Evolutionary conservation across 164 flowering plant genomes (phyloP), one percentile per base, ranked within the genome.

Genomic region (Dillenia suffruticosa): DNA sequence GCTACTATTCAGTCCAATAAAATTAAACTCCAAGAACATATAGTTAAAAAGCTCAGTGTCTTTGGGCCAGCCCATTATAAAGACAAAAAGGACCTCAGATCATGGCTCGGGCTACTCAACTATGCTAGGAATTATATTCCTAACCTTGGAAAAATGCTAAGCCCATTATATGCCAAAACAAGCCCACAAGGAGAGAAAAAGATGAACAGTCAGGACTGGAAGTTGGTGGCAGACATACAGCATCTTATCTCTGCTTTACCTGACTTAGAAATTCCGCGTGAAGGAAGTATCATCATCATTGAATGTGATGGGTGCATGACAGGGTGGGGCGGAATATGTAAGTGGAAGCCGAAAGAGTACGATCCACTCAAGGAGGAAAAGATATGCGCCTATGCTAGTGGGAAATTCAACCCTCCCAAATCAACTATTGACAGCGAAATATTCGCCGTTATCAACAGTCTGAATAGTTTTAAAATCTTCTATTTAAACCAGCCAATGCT

Each of bases 71-170:
- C 13, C 54, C 9, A 9, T 9, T 16, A 51, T 9, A 52, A 43
- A n/a, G 44, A 16, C 0, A 22, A 2, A 26, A 53, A 17, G 32
- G 48, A 13, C 6, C 26, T 62, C 12, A 32, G 65, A 7, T 51
- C 57, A 7, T 62, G 65, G 65, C 57, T 62, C 4, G 65, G 65
- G 12, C 16, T 52, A 10, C 46, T 62, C 11, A 62, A 62, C 47
- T 62, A 52, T 51, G 57, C 65, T 13, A 32, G 65, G 11, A 8
- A 12, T 10, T 62, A 51, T 55, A 62, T 62, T 49, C 56, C 65
- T 8, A 54, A 63, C 9, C 10, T 54, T 22, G 66, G 58, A 1
- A 54, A 14, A 10, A 0, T 54, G 3, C 51, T 63, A 1, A 59
- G 58, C 6, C 66, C 66, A 45, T 50, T 63, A 7, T 63, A 63